phyloP scores from a whole-genome alignment of 1,284 basidiomycete genomes.

The Trichosporon ovoides region DNA sequence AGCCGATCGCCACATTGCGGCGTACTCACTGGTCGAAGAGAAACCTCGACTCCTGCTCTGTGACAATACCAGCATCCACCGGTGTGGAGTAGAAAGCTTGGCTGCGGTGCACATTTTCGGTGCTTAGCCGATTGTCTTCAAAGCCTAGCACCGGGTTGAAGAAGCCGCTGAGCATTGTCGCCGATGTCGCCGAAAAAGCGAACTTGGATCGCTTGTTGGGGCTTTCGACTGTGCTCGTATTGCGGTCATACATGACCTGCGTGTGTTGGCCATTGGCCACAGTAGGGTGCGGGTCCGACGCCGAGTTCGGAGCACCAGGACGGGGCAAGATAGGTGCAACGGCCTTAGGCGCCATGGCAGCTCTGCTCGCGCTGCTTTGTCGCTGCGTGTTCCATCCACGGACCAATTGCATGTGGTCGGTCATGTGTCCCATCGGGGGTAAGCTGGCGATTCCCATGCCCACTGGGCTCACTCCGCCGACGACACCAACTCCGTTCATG shows the following conservation, averaged over 20 bases:
- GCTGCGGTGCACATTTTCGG: not conserved
- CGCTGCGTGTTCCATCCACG: not conserved
- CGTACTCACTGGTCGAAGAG: conserved; percentile 15
- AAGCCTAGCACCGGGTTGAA: not conserved
- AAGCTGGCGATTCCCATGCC: not conserved
- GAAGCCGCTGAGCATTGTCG: not conserved
- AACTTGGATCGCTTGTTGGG: not conserved
- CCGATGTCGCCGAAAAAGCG: not conserved
- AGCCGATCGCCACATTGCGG: not conserved
- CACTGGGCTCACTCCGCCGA: not conserved
- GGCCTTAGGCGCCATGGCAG: not conserved
- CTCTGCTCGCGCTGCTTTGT: not conserved
- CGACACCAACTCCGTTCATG: not conserved
- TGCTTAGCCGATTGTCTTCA: not conserved
- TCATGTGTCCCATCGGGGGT: not conserved
- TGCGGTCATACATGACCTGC: not conserved
- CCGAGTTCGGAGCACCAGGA: not conserved
- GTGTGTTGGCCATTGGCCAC: not conserved
- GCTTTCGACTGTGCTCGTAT: not conserved
- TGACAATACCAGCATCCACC: conserved; percentile 5
- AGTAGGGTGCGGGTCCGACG: not conserved
- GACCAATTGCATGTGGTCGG: not conserved
- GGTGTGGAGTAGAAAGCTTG: conserved; percentile 1
- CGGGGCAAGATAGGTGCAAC: not conserved
- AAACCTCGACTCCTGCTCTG: conserved; percentile 9